A percentile compares a stretch with the other conserved stretches of the same genome.
Evolutionary conservation across 2,329 filamentous ascomycete species (phyloP).

Genomic region (Neofusicoccum sp.): DNA sequence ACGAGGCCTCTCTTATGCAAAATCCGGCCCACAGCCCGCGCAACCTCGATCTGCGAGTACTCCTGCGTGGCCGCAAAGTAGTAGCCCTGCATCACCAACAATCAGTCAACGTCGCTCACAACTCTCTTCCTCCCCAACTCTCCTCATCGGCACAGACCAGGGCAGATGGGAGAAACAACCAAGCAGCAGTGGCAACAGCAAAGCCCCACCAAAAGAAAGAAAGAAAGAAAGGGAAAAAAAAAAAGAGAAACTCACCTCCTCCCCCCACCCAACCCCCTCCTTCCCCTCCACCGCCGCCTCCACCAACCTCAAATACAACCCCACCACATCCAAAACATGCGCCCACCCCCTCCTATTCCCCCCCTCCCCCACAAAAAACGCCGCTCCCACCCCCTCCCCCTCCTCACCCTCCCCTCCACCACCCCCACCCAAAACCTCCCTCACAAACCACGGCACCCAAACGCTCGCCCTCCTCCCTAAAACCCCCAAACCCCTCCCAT

Average conservation of each 20-base stretch:
- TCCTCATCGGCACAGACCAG: too few relatives aligned
- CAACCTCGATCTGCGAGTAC: constrained; percentile 63
- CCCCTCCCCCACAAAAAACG: constrained; percentile 52
- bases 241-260: background rate
- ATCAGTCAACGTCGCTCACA: too few relatives aligned
- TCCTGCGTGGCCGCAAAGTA: constrained; percentile 65
- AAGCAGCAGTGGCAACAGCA: constrained; percentile 23
- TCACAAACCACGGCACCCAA: constrained; percentile 50
- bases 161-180: too few relatives aligned
- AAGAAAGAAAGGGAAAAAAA: background rate
- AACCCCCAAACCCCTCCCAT: constrained; percentile 55
- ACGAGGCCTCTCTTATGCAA: constrained; percentile 57
- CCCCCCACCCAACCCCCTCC: background rate
- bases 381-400: constrained; percentile 41
- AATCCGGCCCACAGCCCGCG: constrained; percentile 33
- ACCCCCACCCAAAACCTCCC: constrained; percentile 47
- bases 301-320: constrained; percentile 54
- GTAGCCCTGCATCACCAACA: constrained; percentile 50
- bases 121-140: constrained; percentile 50
- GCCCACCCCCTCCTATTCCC: constrained; percentile 55
- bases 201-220: background rate
- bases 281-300: constrained; percentile 49
- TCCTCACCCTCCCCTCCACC: background rate
- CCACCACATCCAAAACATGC: constrained; percentile 62
- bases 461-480: constrained; percentile 53